A percentile compares a stretch with the other conserved stretches of the same genome.
Evolutionary conservation across 805 yeast species (phyloP).

Genomic region (Teunomyces atbi): DNA sequence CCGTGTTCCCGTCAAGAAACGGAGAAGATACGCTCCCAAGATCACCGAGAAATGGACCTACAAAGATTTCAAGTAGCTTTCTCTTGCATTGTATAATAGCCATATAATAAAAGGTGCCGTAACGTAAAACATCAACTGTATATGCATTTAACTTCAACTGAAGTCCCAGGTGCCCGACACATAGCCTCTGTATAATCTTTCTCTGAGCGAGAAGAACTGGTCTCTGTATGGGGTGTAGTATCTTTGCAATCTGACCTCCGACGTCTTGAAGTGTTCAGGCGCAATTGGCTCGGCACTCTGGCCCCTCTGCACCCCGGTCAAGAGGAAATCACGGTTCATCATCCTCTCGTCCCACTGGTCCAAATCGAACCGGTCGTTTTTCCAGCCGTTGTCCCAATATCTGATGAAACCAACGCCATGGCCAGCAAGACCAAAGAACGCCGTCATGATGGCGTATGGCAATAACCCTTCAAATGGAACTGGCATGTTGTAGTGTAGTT

Average conservation of each 20-base stretch:
- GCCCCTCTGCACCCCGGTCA: slow-evolving; percentile 73
- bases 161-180: slow-evolving; percentile 47
- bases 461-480: slow-evolving; percentile 48
- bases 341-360: slow-evolving; percentile 42
- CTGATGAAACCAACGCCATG: slow-evolving; percentile 44
- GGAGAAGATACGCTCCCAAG: slow-evolving; percentile 67
- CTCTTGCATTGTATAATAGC: slow-evolving; percentile 3
- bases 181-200: slow-evolving; percentile 47
- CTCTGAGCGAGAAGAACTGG: slow-evolving; percentile 46
- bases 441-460: slow-evolving; percentile 46
- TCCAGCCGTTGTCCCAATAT: slow-evolving; percentile 52
- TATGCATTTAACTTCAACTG: slow-evolving; percentile 13
- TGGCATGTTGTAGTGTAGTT: slow-evolving; percentile 30
- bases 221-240: slow-evolving; percentile 48
- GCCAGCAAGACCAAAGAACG: slow-evolving; percentile 45
- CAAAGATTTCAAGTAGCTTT: slow-evolving; percentile 71
- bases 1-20: slow-evolving; percentile 66
- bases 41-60: slow-evolving; percentile 90
- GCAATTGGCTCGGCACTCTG: slow-evolving; percentile 67
- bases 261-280: slow-evolving; percentile 75
- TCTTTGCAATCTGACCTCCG: slow-evolving; percentile 37
- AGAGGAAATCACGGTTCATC: slow-evolving; percentile 73
- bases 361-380: slow-evolving; percentile 43
- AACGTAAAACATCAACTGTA: background rate
- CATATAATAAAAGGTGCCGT: background rate